Evolutionary conservation across 257 asterid species (phyloP), one percentile per base, ranked within the genome.

Genomic region (Ballota nigra): DNA sequence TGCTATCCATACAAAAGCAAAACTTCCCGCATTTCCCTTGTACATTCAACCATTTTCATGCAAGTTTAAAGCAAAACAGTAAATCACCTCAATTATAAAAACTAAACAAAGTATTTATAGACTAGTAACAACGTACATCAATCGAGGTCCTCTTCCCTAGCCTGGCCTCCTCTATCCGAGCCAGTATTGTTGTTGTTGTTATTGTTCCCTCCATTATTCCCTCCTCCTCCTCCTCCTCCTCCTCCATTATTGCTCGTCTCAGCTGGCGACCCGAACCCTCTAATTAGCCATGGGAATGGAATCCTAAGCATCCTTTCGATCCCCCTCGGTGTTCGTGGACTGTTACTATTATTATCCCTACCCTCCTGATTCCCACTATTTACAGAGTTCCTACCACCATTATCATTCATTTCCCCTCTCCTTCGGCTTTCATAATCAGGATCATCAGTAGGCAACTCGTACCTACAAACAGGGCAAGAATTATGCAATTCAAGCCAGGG

Each of bases 401-500:
- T 77, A 60, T 51, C 61, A 58, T 31, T 69, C 24, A 1, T 23
- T 19, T 40, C 83, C 53, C 75, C 80, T 38, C 60, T 86, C 74
- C 73, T 81, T 57, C 77, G 75, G 49, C 53, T 75, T 64, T 88
- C 95, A 63, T 88, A 88, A 40, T 80, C 86, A 3, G 75, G 82
- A 75, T 88, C 88, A 79, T 88, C 91, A n/a, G 89, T 85, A 43
- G 86, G 91, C 77, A 88, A 77, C 81, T 85, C 91, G 28, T 72
- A 77, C 75, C 91, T 79, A 81, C 91, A 87, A 71, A 87, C 93
- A 7, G 93, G 93, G 63, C 93, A 87, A 10, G 93, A 84, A 62
- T 85, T 87, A 75, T 83, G 83, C 72, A 87, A 34, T 71, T 79
- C 83, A 49, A 87, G 81, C 94, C 94, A 87, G 19, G 90, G 94